Evolutionary conservation across 2,329 filamentous ascomycete species (phyloP), one percentile per base, ranked within the genome.

Genomic region (Phialemonium atrogriseum): DNA sequence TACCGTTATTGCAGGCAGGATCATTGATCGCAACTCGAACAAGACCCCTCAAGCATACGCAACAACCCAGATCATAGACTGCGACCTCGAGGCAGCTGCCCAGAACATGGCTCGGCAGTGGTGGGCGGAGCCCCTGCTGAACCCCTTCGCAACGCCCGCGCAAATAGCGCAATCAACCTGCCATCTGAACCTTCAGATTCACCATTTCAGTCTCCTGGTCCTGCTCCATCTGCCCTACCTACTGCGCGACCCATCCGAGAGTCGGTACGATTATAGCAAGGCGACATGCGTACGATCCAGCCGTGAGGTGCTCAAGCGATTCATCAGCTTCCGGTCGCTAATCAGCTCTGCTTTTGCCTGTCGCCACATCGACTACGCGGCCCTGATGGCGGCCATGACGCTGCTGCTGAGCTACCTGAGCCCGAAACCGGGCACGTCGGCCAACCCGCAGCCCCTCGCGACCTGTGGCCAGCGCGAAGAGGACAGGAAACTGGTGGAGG

Each of bases 161-260:
- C 27, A 2, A 32, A 37, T 7, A 28, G 44, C n/a, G 33, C 45
- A 16, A 40, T 49, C 3, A 33, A 53, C 10, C 35, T 51, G 11
- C 5, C 52, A 55, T 5, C 40, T 65, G 6, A 60, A 68, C 43
- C 46, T 64, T 6, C 70, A 75, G 35, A 56, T 74, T 27, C 56
- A 61, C 3, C 66, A 74, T 38, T 63, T 66, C 41, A 60, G 64
- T 20, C 55, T 74, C 4, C 50, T 73, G 7, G 60, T 68, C 20
- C 57, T 69, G 7, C 57, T 75, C 0, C 70, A 77, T 37, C 55
- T 76, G 2, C 72, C 71, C 0, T 73, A 68, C 37, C 65, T 75
- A 49, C 56, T 74, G 9, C 59, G 56, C 15, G 49, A 58, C 21
- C 45, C 53, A 1, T 42, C 48, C 13, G 55, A 58, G 12, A 49